Evolutionary conservation across 257 asterid species (phyloP).

Genomic region (Solanum raphanifolium): DNA sequence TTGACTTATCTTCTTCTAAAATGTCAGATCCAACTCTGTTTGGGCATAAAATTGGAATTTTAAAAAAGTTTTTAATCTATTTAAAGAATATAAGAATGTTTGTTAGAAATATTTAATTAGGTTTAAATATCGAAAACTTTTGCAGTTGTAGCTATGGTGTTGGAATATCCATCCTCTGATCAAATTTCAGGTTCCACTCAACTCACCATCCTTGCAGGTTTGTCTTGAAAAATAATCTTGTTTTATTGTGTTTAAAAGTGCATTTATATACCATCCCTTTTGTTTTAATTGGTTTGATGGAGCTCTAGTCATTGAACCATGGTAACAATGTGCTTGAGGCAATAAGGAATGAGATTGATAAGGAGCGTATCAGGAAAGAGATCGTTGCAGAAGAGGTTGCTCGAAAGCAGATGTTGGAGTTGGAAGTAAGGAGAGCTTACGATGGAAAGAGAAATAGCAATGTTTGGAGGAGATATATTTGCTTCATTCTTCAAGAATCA

Average conservation of each 20-base stretch:
- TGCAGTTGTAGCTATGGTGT: not conserved
- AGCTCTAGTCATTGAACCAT: not conserved
- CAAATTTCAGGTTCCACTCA: not conserved
- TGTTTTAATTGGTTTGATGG: not conserved
- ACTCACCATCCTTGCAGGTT: not conserved
- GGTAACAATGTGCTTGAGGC: not conserved
- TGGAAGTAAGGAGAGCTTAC: constrained; percentile 49
- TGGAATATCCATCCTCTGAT: not conserved
- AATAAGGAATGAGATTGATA: constrained; percentile 23
- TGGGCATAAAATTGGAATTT: too few species aligned
- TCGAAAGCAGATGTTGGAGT: constrained; percentile 39
- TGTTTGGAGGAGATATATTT: constrained; percentile 1
- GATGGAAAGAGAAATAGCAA: constrained; percentile 31
- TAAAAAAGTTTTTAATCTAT: too few species aligned
- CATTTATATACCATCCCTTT: not conserved
- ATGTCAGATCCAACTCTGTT: too few species aligned
- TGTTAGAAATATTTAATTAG: too few species aligned
- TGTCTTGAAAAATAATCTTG: not conserved
- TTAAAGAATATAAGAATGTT: too few species aligned
- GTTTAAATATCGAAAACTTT: too few species aligned
- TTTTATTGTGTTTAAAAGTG: not conserved
- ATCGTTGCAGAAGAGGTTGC: constrained; percentile 33
- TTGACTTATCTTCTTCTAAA: too few species aligned
- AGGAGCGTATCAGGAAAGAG: constrained; percentile 39
- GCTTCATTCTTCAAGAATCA: not conserved